A percentile compares a stretch with the other conserved stretches of the same genome.
Conservation (phyloP, 192 early-diverging fungal species). For the Backusella australiensis region DNA sequence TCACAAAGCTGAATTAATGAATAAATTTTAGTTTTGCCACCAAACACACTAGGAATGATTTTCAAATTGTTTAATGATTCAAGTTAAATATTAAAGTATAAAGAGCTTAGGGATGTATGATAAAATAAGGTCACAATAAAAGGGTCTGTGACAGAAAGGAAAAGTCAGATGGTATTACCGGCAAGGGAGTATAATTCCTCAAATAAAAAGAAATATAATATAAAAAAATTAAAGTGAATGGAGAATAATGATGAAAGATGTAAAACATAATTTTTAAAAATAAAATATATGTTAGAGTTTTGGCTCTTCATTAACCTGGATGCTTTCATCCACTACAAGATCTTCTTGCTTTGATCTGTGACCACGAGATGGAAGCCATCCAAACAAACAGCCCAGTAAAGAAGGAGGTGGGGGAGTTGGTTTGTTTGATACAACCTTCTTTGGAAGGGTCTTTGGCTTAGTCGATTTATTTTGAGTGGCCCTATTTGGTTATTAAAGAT, state of each 20-base stretch:
- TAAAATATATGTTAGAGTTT: not conserved
- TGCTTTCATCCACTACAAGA: not conserved
- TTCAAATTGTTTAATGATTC: not conserved
- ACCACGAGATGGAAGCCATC: not conserved
- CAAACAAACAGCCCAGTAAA: slow-evolving; percentile 10
- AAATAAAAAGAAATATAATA: not conserved
- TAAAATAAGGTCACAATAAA: not conserved
- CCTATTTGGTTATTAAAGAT: not conserved
- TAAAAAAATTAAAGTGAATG: not conserved
- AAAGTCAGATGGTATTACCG: not conserved
- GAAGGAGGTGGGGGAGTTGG: slow-evolving; percentile 7
- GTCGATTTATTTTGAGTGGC: not conserved
- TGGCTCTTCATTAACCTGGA: not conserved
- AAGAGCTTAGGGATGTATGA: not conserved
- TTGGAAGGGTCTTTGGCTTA: not conserved
- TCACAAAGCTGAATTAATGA: not conserved
- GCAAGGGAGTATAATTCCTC: not conserved
- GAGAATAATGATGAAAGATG: not conserved
- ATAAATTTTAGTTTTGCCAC: not conserved
- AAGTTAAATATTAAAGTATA: not conserved
- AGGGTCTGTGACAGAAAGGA: not conserved
- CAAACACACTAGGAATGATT: not conserved
- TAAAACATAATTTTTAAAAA: not conserved
- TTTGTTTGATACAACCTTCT: not conserved
- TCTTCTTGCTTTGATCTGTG: not conserved